A percentile compares a stretch with the other conserved stretches of the same genome.
These are phyloP conservation scores for Nadsonia commutata DNA, from an alignment of 1,139 yeast genomes.

Conservation along the genomic window DNA sequence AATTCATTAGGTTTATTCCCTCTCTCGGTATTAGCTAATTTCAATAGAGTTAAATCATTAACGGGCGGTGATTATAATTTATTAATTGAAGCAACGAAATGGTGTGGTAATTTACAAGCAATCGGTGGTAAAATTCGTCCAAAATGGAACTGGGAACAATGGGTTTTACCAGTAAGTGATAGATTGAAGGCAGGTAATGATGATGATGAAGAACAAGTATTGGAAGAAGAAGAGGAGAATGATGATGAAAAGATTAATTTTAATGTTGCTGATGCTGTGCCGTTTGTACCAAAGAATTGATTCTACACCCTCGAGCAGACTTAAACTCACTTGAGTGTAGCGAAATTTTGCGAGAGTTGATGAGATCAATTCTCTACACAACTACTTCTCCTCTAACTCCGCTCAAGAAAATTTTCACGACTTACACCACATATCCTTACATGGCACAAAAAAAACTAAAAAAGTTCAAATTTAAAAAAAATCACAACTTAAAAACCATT, in stretches of 20 bases:
- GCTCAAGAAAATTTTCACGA: too few relatives aligned
- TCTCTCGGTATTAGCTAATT: constrained; percentile 45
- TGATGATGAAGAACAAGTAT: constrained; percentile 11
- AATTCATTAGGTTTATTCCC: constrained; percentile 61
- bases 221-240: constrained; percentile 8
- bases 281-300: constrained; percentile 25
- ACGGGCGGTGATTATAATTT: constrained; percentile 35
- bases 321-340: too few relatives aligned
- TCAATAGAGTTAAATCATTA: constrained; percentile 56
- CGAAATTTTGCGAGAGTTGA: too few relatives aligned
- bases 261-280: constrained; percentile 25
- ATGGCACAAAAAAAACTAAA: too few relatives aligned
- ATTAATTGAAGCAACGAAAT: constrained; percentile 32
- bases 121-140: constrained; percentile 35
- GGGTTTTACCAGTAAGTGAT: constrained; percentile 37
- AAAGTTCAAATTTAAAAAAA: not conserved
- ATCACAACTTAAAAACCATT: not conserved
- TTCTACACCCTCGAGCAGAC: too few relatives aligned
- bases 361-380: too few relatives aligned
- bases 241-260: constrained; percentile 19
- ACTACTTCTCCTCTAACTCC: too few relatives aligned
- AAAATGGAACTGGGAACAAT: constrained; percentile 27
- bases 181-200: constrained; percentile 29
- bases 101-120: constrained; percentile 31
- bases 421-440: too few relatives aligned